Percentiles rank a stretch among this genome's conserved stretches.
Conservation (phyloP, 1,139 yeast genomes). For the Candida mesenterica region DNA sequence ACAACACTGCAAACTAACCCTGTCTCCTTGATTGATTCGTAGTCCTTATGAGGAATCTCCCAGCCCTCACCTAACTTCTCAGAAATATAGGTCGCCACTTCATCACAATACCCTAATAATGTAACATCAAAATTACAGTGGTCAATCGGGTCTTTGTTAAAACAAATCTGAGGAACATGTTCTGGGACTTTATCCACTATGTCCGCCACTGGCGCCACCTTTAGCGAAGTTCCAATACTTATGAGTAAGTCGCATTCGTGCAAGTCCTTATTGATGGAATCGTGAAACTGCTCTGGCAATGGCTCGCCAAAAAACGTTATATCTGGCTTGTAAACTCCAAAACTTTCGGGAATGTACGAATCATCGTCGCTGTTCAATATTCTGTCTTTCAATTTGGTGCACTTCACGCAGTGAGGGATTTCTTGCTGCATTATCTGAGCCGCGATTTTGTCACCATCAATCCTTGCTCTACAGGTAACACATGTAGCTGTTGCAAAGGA, state of each 20-base stretch:
- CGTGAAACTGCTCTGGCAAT: constrained; percentile 72
- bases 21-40: constrained; percentile 16
- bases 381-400: constrained; percentile 39
- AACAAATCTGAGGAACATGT: constrained; percentile 76
- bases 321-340: constrained; percentile 92
- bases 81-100: constrained; percentile 63
- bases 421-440: constrained; percentile 58
- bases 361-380: constrained; percentile 36
- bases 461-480: constrained; percentile 67
- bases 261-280: constrained; percentile 56
- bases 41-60: constrained; percentile 58
- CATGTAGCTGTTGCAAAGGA: constrained; percentile 93
- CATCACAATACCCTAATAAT: constrained; percentile 84
- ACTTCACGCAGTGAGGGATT: constrained; percentile 72
- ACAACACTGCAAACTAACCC: constrained; percentile 19
- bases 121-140: constrained; percentile 71
- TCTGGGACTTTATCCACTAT: constrained; percentile 70
- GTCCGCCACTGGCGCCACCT: constrained; percentile 87
- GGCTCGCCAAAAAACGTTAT: constrained; percentile 94
- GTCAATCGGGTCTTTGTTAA: constrained; percentile 76
- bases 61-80: constrained; percentile 50
- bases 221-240: constrained; percentile 90
- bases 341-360: constrained; percentile 39
- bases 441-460: constrained; percentile 67
- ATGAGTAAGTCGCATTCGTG: constrained; percentile 69